Conservation (phyloP, 2,329 filamentous ascomycete genomes). For the Penicillium sp. region DNA sequence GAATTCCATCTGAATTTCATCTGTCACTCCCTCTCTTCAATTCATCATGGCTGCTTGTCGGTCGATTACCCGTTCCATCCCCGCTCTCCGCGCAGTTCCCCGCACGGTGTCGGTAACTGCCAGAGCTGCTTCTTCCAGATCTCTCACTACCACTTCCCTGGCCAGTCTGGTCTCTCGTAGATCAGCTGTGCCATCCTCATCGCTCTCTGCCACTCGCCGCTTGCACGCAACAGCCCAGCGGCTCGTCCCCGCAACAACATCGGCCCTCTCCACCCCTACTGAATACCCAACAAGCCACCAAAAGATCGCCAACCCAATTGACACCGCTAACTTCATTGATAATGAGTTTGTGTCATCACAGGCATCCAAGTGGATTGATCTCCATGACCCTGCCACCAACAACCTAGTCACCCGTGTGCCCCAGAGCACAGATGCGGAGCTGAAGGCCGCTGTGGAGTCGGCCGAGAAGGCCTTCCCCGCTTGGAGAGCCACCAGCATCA, state of each 20-base stretch:
- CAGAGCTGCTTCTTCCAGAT: constrained; percentile 28
- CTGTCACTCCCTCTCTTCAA: neutral
- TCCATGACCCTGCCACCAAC: constrained; percentile 66
- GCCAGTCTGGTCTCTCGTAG: constrained; percentile 20
- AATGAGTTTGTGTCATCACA: constrained; percentile 61
- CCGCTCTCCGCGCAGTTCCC: constrained; percentile 42
- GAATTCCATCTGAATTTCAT: neutral
- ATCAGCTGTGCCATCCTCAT: constrained; percentile 19
- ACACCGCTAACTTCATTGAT: constrained; percentile 65
- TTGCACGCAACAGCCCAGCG: constrained; percentile 58
- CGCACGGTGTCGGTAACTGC: constrained; percentile 33
- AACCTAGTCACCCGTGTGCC: constrained; percentile 65
- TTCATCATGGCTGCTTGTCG: constrained; percentile 41
- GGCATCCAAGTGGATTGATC: constrained; percentile 62
- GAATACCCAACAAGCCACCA: constrained; percentile 59
- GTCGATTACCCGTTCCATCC: constrained; percentile 39
- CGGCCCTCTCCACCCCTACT: constrained; percentile 50
- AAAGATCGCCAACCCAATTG: constrained; percentile 53
- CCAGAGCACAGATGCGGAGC: constrained; percentile 64
- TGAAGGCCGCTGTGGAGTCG: constrained; percentile 61
- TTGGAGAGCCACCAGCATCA: constrained; percentile 61
- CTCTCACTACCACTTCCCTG: constrained; percentile 27
- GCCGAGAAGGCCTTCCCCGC: constrained; percentile 63
- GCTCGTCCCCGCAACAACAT: constrained; percentile 50
- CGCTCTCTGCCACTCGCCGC: constrained; percentile 30